Evolutionary conservation across 306 rosid species (phyloP), one percentile per base, ranked within the genome.

Genomic region (Quercus bicolor): DNA sequence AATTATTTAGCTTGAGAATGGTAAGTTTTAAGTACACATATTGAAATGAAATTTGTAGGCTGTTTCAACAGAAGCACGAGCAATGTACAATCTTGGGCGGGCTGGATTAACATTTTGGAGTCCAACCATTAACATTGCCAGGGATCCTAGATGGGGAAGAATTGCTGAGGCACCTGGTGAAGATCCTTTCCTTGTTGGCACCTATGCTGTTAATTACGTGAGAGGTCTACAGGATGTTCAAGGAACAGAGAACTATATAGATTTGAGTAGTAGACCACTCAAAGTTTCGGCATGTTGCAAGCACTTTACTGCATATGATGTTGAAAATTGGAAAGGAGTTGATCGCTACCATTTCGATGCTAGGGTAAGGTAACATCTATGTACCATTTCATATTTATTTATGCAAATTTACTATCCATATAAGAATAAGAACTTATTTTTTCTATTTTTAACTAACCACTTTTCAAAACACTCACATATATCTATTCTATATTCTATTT

Each of bases 71-170:
- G 53, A 48, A 48, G 53, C 53, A 4, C 53, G 53, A 48, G 53
- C 53, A 13, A 48, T 48, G 53, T 48, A 48, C 53, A 48, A 48
- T 48, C 14, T 48, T 10, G 53, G 53, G 53, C 53, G 53, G 53
- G 1, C 53, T 48, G 53, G 53, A 48, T 48, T 48, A 48, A 48
- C 53, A 48, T 48, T 48, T 48, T 48, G 53, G 53, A 48, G 77
- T 72, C 82, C 82, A 10, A 79, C 61, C 33, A 23, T 79, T 2
- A 79, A 79, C 34, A 72, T 79, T 48, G 73, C 73, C 28, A 72
- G 82, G 53, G 77, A 79, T 62, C 82, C 77, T 6, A 72, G 82
- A 19, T 79, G 82, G 82, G 66, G 82, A 48, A 79, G 82, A 72
- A 20, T 37, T 31, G 48, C 52, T 9, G 82, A 79, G 20, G 72